Conservation (phyloP, 2,329 filamentous ascomycete genomes). For the Aspergillus pseudoterreus region DNA sequence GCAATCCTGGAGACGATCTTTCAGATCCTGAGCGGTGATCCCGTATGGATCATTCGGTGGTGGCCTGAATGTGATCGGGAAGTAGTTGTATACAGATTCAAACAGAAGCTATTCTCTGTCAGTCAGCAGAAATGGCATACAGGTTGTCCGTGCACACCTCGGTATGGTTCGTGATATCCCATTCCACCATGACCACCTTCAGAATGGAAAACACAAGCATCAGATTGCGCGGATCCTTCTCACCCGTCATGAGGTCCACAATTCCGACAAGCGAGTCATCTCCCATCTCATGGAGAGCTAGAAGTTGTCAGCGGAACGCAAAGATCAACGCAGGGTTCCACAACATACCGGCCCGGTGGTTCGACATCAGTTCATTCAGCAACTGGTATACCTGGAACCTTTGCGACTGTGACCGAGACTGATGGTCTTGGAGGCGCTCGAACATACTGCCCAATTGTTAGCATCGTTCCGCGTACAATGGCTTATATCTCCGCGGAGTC, state of each 20-base stretch:
- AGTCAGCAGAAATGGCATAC: constrained; percentile 7
- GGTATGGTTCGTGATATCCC: constrained; percentile 59
- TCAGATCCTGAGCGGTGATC: constrained; percentile 66
- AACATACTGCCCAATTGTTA: constrained; percentile 40
- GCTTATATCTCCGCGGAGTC: background rate
- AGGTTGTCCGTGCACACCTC: constrained; percentile 42
- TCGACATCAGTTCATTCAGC: constrained; percentile 59
- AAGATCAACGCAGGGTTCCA: background rate
- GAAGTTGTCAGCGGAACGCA: constrained; percentile 6
- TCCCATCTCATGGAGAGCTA: constrained; percentile 54
- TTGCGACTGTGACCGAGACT: constrained; percentile 61
- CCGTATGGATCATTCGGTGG: constrained; percentile 67
- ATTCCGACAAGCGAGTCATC: constrained; percentile 60
- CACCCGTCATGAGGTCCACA: constrained; percentile 62
- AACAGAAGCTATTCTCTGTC: constrained; percentile 49
- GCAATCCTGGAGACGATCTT: constrained; percentile 60
- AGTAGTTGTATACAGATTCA: constrained; percentile 69
- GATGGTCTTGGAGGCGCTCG: constrained; percentile 53
- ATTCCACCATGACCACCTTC: constrained; percentile 64
- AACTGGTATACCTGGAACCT: constrained; percentile 61
- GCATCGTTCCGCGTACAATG: constrained; percentile 6
- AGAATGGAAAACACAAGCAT: constrained; percentile 69
- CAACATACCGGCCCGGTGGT: constrained; percentile 53
- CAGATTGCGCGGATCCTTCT: constrained; percentile 66
- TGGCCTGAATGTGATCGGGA: constrained; percentile 67